Conservation (phyloP, 306 rosid species). For the Acacia acuminata region DNA sequence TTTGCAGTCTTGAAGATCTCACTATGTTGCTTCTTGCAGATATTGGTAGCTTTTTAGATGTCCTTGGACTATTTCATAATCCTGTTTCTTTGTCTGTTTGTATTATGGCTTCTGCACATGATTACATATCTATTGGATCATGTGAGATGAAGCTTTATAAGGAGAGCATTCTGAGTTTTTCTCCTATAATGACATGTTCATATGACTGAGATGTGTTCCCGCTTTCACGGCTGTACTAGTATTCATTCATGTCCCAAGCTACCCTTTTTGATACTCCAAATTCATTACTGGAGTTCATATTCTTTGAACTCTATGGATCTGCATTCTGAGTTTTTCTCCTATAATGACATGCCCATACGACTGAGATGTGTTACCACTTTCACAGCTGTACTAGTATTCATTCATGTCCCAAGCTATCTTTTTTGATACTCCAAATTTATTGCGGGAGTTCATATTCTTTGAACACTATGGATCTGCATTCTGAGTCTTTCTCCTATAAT, state of each 20-base stretch:
- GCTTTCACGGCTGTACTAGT: conserved; percentile 25
- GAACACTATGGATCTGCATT: conserved; percentile 27
- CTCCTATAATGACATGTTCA: conserved; percentile 18
- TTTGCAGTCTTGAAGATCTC: conserved; percentile 18
- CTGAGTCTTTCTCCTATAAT: no score
- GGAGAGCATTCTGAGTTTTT: conserved; percentile 5
- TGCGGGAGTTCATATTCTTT: conserved; percentile 36
- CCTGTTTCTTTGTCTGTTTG: conserved; percentile 27
- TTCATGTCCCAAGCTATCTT: conserved; percentile 21
- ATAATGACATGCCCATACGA: neutral
- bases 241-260: conserved; percentile 16
- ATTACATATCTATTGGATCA: conserved; percentile 24
- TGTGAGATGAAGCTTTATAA: conserved; percentile 20
- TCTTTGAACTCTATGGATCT: conserved; percentile 29
- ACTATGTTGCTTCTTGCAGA: conserved; percentile 33
- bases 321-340: neutral
- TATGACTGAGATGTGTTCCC: neutral
- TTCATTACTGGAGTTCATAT: conserved; percentile 36
- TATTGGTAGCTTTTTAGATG: conserved; percentile 32
- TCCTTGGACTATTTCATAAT: conserved; percentile 31
- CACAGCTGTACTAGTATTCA: conserved; percentile 8
- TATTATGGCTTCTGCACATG: conserved; percentile 23
- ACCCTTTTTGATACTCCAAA: conserved; percentile 21
- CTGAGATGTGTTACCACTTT: conserved; percentile 21
- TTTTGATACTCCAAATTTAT: conserved; percentile 22